phyloP scores from a whole-genome alignment of 108 stramenopile genomes.

The Stephanodiscus triporus region DNA sequence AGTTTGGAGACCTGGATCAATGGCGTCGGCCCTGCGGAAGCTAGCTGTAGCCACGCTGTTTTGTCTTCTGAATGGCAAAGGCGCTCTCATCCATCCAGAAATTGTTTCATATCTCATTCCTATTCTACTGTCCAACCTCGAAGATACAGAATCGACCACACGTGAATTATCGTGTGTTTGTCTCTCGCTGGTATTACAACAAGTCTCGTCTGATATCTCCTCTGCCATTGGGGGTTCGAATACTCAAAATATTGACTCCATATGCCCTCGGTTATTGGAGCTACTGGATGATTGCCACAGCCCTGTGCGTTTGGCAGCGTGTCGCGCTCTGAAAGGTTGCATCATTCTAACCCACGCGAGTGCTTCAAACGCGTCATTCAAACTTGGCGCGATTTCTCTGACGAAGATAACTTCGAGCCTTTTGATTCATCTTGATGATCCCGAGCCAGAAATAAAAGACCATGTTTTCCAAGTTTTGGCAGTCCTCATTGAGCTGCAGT shows the following conservation, averaged over 20 bases:
- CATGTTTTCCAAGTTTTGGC: conserved; percentile 21
- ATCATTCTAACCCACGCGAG: conserved; percentile 4
- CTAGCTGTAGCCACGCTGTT: conserved; percentile 42
- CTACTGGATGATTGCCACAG: conserved; percentile 42
- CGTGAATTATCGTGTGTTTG: conserved; percentile 45
- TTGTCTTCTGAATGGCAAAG: conserved; percentile 23
- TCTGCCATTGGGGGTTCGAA: conserved; percentile 21
- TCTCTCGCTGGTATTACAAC: conserved; percentile 26
- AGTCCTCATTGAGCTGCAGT: conserved; percentile 2
- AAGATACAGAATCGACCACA: conserved; percentile 36
- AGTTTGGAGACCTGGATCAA: conserved; percentile 41
- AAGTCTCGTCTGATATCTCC: conserved; percentile 16
- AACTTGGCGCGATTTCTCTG: conserved; percentile 15
- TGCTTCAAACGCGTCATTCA: conserved; percentile 4
- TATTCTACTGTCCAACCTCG: conserved; percentile 43
- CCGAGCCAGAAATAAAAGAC: conserved; percentile 21
- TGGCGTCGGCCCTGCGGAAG: conserved; percentile 40
- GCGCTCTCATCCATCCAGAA: conserved; percentile 12
- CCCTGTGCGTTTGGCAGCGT: conserved; percentile 38
- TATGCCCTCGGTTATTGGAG: conserved; percentile 28
- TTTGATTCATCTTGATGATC: conserved; percentile 33
- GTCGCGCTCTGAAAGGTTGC: conserved; percentile 17
- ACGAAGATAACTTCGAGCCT: conserved; percentile 30
- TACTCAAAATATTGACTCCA: conserved; percentile 21
- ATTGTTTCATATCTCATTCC: conserved; percentile 34